Evolutionary conservation across 768 basidiomycete species (phyloP), one percentile per base, ranked within the genome.

Genomic region (Saitozyma podzolica): DNA sequence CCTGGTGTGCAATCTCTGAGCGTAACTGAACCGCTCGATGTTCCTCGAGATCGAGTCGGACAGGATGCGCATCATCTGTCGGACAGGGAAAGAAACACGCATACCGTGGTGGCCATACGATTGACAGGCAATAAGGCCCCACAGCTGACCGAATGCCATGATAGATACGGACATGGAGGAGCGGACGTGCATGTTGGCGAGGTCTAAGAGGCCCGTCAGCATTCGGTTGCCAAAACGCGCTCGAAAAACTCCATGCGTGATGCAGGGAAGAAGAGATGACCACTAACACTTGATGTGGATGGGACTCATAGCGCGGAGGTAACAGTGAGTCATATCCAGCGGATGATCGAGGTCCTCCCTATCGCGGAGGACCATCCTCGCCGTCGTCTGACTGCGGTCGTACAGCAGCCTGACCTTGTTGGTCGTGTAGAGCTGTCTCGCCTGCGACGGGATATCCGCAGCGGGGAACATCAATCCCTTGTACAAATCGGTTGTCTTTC

Each of bases 111-210:
- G 64, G 1, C 90, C 90, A 67, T 91, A 92, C 0, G 87, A 86
- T 73, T 90, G 89, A 70, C 88, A 89, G 6, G 87, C 83, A 54
- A 90, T 86, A 9, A 92, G 82, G 42, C 90, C 90, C 90, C 90
- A 92, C 1, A 91, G 80, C 17, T 85, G 82, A 39, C 86, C 88
- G 68, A 90, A 92, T 0, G 88, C 88, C 78, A 89, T 84, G 68
- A 91, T 88, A 6, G 89, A 90, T 50, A 91, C 84, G n/a, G 89
- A 90, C 89, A 91, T 91, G 8, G 88, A 89, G 1, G 89, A 88
- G 45, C 89, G 84, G 0, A 91, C 89, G 43, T 86, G 86, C 89
- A 92, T 90, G 71, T 91, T 90, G 40, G 83, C 85, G 47, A 90
- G 82, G 80, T 90, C 88, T 87, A 64, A n/a, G n/a, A n/a, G n/a